phyloP scores from a whole-genome alignment of 1,284 basidiomycete species.

The Fomitopsis palustris region DNA sequence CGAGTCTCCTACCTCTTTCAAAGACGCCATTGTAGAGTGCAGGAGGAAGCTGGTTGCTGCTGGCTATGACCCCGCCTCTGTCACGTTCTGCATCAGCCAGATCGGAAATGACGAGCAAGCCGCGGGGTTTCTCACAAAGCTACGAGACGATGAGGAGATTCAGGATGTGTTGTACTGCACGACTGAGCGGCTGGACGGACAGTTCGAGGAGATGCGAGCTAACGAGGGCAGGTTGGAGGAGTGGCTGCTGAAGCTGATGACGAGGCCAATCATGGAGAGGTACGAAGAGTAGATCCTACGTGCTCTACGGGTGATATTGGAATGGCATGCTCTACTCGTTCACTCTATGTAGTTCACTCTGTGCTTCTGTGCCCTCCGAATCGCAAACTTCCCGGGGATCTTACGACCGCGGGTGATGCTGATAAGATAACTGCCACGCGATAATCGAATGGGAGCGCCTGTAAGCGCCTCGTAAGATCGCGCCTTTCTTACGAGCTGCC shows the following conservation, averaged over 20 bases:
- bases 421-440: no score
- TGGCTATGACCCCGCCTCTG: conserved; percentile 4
- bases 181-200: conserved; percentile 1
- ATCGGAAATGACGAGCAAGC: conserved; percentile 5
- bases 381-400: no score
- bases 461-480: no score
- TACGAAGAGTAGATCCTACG: not conserved
- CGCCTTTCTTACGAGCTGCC: no score
- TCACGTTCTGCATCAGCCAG: conserved; percentile 10
- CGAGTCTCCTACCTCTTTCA: not conserved
- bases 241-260: conserved; percentile 7
- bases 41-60: not conserved
- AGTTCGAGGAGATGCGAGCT: conserved; percentile 1
- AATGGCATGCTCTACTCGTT: no score
- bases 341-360: no score
- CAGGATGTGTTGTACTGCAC: conserved; percentile 7
- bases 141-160: not conserved
- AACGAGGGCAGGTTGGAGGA: conserved; percentile 8
- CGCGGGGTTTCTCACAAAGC: not conserved
- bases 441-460: no score
- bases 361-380: no score
- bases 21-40: conserved; percentile 7
- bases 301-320: no score
- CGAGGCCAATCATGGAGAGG: conserved; percentile 6
- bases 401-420: no score